phyloP scores from a whole-genome alignment of 2,329 filamentous ascomycete species.

The Paecilomyces dactylethromorphus region DNA sequence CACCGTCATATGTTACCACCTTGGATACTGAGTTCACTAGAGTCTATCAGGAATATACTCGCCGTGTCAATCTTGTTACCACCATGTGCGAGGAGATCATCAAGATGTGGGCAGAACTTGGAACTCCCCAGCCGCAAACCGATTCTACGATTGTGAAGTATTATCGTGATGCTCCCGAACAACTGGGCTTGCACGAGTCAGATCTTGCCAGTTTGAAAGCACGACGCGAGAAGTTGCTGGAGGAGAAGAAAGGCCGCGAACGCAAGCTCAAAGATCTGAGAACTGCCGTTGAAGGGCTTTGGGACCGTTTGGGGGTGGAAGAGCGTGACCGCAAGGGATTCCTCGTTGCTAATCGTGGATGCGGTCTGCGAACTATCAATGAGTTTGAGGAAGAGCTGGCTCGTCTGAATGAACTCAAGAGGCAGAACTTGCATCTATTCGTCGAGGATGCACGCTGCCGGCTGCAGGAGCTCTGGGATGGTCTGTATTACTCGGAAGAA shows the following conservation, averaged over 20 bases:
- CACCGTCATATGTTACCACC: slow-evolving; percentile 74
- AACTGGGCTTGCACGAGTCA: slow-evolving; percentile 84
- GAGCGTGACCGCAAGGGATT: slow-evolving; percentile 79
- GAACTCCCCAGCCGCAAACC: slow-evolving; percentile 87
- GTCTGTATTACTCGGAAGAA: slow-evolving; percentile 89
- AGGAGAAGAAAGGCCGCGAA: slow-evolving; percentile 85
- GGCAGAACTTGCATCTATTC: slow-evolving; percentile 90
- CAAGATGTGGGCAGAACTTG: slow-evolving; percentile 90
- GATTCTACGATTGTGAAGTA: slow-evolving; percentile 81
- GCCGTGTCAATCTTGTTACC: slow-evolving; percentile 70
- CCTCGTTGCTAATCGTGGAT: slow-evolving; percentile 80
- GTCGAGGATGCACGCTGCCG: slow-evolving; percentile 89
- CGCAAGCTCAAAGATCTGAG: slow-evolving; percentile 70
- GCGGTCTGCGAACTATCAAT: slow-evolving; percentile 84
- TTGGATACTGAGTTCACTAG: slow-evolving; percentile 88
- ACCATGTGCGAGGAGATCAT: slow-evolving; percentile 77
- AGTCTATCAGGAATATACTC: slow-evolving; percentile 94
- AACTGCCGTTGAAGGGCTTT: slow-evolving; percentile 72
- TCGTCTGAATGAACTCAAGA: slow-evolving; percentile 84
- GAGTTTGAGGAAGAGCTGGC: slow-evolving; percentile 89
- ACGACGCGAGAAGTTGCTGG: slow-evolving; percentile 73
- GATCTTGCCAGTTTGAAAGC: slow-evolving; percentile 67
- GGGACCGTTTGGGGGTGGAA: slow-evolving; percentile 81
- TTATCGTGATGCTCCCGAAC: slow-evolving; percentile 85
- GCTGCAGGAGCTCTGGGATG: slow-evolving; percentile 92